phyloP scores from a whole-genome alignment of 441 rosid genomes.

The Biscutella laevigata region DNA sequence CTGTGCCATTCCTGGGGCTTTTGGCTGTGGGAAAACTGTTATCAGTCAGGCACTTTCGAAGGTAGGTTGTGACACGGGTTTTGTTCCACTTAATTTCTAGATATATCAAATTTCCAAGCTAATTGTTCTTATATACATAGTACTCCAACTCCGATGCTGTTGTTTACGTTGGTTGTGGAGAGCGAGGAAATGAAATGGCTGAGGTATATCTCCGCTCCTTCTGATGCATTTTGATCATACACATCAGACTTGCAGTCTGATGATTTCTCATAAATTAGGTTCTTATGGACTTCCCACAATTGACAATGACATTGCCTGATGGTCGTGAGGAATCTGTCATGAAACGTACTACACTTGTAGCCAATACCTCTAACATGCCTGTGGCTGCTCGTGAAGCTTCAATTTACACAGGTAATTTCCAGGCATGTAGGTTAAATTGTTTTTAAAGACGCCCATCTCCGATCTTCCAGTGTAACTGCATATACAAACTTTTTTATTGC shows the following conservation, averaged over 20 bases:
- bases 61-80: constrained; percentile 33
- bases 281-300: constrained; percentile 99
- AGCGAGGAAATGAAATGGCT: constrained; percentile 99
- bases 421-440: neutral
- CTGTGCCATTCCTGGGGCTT: constrained; percentile 99
- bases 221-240: neutral
- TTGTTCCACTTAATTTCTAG: neutral
- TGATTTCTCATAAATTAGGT: constrained; percentile 41
- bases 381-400: constrained; percentile 99
- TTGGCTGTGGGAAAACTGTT: constrained; percentile 99
- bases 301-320: constrained; percentile 99
- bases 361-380: constrained; percentile 99
- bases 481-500: neutral
- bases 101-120: constrained; percentile 4
- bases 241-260: neutral
- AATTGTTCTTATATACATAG: constrained; percentile 38
- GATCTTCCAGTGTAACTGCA: constrained; percentile 5
- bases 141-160: constrained; percentile 97
- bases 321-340: constrained; percentile 99
- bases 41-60: constrained; percentile 99
- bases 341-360: constrained; percentile 98
- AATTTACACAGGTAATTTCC: constrained; percentile 76
- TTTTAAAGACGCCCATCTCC: constrained; percentile 6
- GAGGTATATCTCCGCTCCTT: constrained; percentile 49
- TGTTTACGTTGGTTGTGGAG: constrained; percentile 98